phyloP scores from a whole-genome alignment of 177 flowering plant genomes.

The Tripterygium wilfordii region DNA sequence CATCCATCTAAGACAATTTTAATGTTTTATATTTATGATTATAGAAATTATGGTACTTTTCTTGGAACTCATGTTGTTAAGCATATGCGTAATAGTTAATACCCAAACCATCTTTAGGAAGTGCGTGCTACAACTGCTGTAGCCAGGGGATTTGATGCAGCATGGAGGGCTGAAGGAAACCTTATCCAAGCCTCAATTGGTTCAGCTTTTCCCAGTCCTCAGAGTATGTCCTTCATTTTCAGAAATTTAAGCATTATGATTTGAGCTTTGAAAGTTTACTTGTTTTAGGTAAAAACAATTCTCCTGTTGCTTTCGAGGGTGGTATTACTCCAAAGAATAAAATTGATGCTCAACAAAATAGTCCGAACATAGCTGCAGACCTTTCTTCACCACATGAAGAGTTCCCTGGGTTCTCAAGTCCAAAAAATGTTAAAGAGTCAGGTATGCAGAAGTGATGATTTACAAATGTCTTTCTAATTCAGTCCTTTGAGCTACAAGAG shows the following conservation, averaged over 20 bases:
- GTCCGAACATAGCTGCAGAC: constrained; percentile 16
- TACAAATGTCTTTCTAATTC: too few relatives aligned
- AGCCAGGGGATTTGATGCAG: constrained; percentile 37
- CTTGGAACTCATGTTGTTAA: too few relatives aligned
- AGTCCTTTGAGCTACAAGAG: too few relatives aligned
- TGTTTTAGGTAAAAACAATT: constrained; percentile 30
- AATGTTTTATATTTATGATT: constrained; percentile 1
- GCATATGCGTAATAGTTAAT: too few relatives aligned
- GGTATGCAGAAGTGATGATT: constrained; percentile 19
- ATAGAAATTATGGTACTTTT: not conserved
- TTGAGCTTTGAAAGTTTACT: not conserved
- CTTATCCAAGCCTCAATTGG: constrained; percentile 20
- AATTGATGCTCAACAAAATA: constrained; percentile 20
- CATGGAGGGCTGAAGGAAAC: constrained; percentile 49
- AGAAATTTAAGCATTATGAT: not conserved
- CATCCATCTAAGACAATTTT: not conserved
- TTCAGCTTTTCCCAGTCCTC: constrained; percentile 31
- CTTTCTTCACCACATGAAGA: constrained; percentile 42
- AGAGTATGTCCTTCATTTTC: constrained; percentile 25
- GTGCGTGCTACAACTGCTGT: constrained; percentile 34
- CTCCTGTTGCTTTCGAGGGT: constrained; percentile 26
- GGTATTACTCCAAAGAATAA: constrained; percentile 13
- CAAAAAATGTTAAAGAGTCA: constrained; percentile 38
- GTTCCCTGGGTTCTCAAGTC: constrained; percentile 44
- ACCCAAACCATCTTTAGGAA: constrained; percentile 45